phyloP scores from a whole-genome alignment of 2,329 filamentous ascomycete species.

The Emmonsia crescens region DNA sequence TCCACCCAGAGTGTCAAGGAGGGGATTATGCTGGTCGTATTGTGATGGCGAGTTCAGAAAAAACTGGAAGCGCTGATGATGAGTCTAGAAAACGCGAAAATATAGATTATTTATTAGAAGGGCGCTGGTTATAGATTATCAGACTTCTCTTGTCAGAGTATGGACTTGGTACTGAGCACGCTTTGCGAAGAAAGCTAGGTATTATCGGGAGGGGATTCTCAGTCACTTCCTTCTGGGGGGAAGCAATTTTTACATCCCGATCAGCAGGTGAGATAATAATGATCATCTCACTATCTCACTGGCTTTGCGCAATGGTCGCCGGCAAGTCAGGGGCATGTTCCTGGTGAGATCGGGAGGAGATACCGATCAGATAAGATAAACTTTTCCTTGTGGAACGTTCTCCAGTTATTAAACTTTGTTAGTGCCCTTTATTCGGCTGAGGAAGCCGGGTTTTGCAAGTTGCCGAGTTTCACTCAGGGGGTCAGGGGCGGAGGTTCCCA shows the following conservation, averaged over 20 bases:
- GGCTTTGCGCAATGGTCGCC: too few relatives aligned
- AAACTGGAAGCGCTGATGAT: neutral
- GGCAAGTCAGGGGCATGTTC: neutral
- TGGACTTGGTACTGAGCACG: neutral
- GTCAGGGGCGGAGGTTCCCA: too few relatives aligned
- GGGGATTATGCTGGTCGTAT: neutral
- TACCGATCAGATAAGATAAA: conserved; percentile 6
- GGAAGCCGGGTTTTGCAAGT: neutral
- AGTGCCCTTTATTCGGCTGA: neutral
- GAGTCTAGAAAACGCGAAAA: neutral
- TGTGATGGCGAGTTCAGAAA: neutral
- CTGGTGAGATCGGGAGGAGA: neutral
- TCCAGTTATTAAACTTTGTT: neutral
- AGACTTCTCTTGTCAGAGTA: neutral
- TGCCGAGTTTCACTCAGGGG: too few relatives aligned
- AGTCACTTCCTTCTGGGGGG: neutral
- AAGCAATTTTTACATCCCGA: neutral
- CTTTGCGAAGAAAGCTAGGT: neutral
- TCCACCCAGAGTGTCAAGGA: neutral
- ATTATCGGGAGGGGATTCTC: neutral
- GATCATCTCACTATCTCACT: too few relatives aligned
- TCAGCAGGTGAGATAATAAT: neutral
- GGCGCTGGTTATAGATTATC: too few relatives aligned
- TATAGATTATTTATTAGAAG: neutral
- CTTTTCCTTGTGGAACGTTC: neutral